Conservation (phyloP, 2,329 filamentous ascomycete genomes). For the Ascochyta viciae-villosae region DNA sequence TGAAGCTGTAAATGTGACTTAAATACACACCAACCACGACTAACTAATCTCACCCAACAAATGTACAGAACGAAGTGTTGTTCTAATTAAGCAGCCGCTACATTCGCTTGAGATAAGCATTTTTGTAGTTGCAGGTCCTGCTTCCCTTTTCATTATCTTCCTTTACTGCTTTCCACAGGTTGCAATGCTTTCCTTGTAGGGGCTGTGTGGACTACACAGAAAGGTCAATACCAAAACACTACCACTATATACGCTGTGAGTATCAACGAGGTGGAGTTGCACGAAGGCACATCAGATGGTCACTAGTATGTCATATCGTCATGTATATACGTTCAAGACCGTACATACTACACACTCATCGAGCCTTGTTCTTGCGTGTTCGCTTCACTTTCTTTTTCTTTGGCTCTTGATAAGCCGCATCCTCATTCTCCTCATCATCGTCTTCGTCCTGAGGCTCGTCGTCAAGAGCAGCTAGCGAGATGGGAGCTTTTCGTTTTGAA, state of each 20-base stretch:
- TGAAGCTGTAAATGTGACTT: constrained; percentile 36
- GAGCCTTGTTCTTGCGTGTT: constrained; percentile 19
- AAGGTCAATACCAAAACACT: no score
- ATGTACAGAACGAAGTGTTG: neutral
- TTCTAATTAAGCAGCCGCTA: neutral
- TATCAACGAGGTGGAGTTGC: neutral
- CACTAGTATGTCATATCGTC: neutral
- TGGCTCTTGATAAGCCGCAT: constrained; percentile 36
- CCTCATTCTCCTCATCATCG: constrained; percentile 31
- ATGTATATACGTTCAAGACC: neutral
- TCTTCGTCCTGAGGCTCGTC: constrained; percentile 19
- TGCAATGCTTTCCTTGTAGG: no score
- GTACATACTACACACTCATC: neutral
- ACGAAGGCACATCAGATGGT: neutral
- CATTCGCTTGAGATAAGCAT: no score
- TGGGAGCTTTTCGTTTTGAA: constrained; percentile 30
- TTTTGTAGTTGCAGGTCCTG: no score
- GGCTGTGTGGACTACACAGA: no score
- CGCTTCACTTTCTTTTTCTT: constrained; percentile 34
- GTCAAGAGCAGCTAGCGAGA: constrained; percentile 6
- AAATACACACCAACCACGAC: no score
- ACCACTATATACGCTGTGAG: no score
- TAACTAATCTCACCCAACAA: no score
- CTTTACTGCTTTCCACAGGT: no score
- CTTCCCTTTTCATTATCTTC: no score